Percentiles rank a stretch among this genome's conserved stretches.
phyloP scores from a whole-genome alignment of 345 rosid species.

The Citrus inodora region DNA sequence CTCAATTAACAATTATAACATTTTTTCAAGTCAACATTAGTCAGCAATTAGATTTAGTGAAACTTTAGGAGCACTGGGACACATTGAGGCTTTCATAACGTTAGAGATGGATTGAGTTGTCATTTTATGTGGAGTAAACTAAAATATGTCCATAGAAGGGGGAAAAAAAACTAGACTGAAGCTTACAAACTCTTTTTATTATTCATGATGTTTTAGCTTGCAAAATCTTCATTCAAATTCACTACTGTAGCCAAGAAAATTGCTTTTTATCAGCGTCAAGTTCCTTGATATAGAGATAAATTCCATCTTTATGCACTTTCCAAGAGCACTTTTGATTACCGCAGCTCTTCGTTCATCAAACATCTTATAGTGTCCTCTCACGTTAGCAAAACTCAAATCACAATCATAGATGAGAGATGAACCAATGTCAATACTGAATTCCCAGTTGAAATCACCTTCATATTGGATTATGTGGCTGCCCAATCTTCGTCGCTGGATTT shows the following conservation, averaged over 20 bases:
- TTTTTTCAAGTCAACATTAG: too few relatives aligned
- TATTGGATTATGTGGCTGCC: neutral
- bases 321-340: neutral
- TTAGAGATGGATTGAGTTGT: too few relatives aligned
- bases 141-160: too few relatives aligned
- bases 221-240: neutral
- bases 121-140: too few relatives aligned
- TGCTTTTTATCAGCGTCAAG: neutral
- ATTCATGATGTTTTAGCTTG: too few relatives aligned
- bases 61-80: too few relatives aligned
- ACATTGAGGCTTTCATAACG: too few relatives aligned
- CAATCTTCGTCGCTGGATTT: neutral
- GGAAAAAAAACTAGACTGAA: too few relatives aligned
- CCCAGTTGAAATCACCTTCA: neutral
- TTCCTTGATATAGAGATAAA: conserved; percentile 2
- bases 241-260: neutral
- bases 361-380: neutral
- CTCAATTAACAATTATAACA: too few relatives aligned
- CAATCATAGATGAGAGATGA: neutral
- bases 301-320: neutral
- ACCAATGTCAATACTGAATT: neutral
- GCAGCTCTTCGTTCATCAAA: neutral
- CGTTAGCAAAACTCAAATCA: neutral
- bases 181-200: too few relatives aligned
- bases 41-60: too few relatives aligned